Evolutionary conservation across 2,329 filamentous ascomycete species (phyloP), one percentile per base, ranked within the genome.

Genomic region (Aspergillus pseudotamarii): DNA sequence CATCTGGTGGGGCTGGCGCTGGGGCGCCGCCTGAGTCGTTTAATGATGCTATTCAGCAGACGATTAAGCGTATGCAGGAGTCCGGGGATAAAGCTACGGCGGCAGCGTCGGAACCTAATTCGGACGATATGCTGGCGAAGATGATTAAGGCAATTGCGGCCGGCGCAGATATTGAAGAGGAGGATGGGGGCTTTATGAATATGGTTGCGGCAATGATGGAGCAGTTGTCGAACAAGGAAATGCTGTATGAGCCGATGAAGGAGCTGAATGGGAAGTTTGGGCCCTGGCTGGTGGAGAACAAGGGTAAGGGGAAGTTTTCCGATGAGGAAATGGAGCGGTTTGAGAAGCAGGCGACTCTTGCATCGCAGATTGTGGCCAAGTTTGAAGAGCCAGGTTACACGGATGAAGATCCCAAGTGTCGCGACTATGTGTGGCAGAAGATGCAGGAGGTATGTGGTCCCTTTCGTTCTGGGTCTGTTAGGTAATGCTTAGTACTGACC

Each of bases 181-280:
- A 82, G 64, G 93, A 97, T 61, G 93, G 95, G 71, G 93, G 96
- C 70, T 91, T 98, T 72, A 93, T 92, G 62, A 94, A 96, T 81
- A 93, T 98, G 88, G 86, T 99, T 64, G 88, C 96, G 85, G 92
- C 91, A 59, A 97, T 98, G 93, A 98, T 99, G 94, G 93, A 98
- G 80, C 94, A 99, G 78, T 85, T 99, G 66, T 98, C 95, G 4
- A 97, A 96, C 79, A 98, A 97, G 82, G 95, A 98, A 70, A 97
- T 99, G 66, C 81, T 99, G 57, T 98, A 98, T 76, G 94, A 99
- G 81, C 95, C 95, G 2, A 97, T 99, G 93, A 97, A 97, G 82
- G 95, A 99, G 80, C 83, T 99, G 55, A 83, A 96, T 76, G 90
- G 92, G 59, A 98, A 97, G 79, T 99, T 95, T 74, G 94, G 94